phyloP scores from a whole-genome alignment of 129 eudicot species.

The Ambrosia trifida region DNA sequence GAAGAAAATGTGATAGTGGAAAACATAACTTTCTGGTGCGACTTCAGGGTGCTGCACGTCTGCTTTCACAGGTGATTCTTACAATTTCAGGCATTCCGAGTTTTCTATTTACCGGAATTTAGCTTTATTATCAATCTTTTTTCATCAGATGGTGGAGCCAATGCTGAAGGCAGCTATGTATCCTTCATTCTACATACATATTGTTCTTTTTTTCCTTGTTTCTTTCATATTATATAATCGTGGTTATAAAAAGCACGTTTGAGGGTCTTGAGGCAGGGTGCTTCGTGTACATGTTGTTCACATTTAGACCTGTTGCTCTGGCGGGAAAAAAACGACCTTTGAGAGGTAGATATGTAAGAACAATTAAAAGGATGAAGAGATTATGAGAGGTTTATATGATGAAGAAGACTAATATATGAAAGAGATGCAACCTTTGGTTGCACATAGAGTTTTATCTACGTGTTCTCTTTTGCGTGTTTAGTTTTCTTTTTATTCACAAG shows the following conservation, averaged over 20 bases:
- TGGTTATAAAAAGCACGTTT: too few species aligned
- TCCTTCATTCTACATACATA: constrained; percentile 44
- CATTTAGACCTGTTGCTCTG: too few species aligned
- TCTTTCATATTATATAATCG: not conserved
- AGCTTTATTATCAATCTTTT: constrained; percentile 1
- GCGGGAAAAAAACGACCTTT: too few species aligned
- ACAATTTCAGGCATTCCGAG: not conserved
- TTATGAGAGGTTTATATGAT: too few species aligned
- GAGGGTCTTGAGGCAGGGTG: too few species aligned
- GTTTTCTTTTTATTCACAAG: constrained; percentile 4
- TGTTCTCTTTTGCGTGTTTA: not conserved
- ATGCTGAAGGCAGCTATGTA: constrained; percentile 90
- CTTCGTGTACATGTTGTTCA: too few species aligned
- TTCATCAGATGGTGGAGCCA: constrained; percentile 82
- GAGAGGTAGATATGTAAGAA: too few species aligned
- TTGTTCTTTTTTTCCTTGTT: not conserved
- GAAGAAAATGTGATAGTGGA: constrained; percentile 52
- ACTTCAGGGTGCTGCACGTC: constrained; percentile 72
- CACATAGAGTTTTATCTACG: not conserved
- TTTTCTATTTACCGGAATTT: not conserved
- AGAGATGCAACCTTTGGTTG: too few species aligned
- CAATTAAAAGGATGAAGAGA: too few species aligned
- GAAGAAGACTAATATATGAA: too few species aligned
- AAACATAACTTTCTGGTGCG: constrained; percentile 60
- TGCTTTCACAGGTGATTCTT: constrained; percentile 63